Evolutionary conservation across 768 basidiomycete genomes (phyloP), one percentile per base, ranked within the genome.

Genomic region (Gelatoporia subvermispora): DNA sequence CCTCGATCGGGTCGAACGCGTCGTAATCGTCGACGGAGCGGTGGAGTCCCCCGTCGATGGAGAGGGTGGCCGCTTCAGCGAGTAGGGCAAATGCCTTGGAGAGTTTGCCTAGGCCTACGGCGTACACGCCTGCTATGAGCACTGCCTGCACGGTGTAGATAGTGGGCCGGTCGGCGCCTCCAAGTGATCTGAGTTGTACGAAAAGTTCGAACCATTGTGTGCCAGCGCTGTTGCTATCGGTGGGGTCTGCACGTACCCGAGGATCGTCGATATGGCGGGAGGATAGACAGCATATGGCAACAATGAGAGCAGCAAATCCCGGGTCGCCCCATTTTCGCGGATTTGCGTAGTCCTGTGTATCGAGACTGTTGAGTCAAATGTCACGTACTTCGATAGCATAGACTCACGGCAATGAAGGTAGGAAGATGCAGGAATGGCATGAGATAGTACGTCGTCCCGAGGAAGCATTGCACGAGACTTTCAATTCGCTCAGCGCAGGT

Each of bases 281-380:
- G 0, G 92, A 85, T 4, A 96, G 76, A 55, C 92, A 94, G 62
- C 93, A 95, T 28, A 94, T 75, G 1, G 92, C 80, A n/a, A 95
- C 90, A 52, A 95, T 89, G 62, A 94, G 93, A 9, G 92, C 84
- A 35, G 88, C 91, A 60, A 96, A 96, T 8, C 93, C 93, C 8
- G 93, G 90, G 67, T 94, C 92, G 43, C 85, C 89, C 93, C 93
- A 95, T 73, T 93, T 93, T 67, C 82, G 80, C 43, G 93, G 93
- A 55, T 93, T 89, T 36, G 89, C 90, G 63, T 96, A 96, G 66
- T 96, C 93, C 85, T 89, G 54, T 2, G 48, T 44, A 39, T 34
- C 36, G 47, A 15, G 45, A 17, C 8, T 15, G 43, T 13, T 52
- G 34, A 36, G 28, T 53, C 49, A 53, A 43, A 39, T 44, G 45